Evolutionary conservation across 495 filamentous ascomycete genomes (phyloP), one percentile per base, ranked within the genome.

Genomic region (Articulospora tetracladia): DNA sequence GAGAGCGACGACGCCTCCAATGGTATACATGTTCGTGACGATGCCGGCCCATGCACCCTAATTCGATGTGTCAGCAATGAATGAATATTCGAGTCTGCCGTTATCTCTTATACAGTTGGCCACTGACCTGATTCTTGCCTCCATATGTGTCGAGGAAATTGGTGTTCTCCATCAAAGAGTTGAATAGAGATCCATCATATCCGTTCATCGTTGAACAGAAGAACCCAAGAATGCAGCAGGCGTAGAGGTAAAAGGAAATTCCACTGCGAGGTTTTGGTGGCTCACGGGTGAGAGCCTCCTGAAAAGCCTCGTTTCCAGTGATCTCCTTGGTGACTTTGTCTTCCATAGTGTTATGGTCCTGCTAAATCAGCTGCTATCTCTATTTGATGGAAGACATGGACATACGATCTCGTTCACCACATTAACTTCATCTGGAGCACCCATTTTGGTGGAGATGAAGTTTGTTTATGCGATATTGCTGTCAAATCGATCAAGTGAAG

Each of bases 111-210:
- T n/a, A n/a, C 24, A 34, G 52, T 4, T 55, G 50, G 51, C n/a
- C n/a, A n/a, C 39, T n/a, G 4, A 44, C 39, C 39, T 44, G 39
- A 19, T 44, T 44, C 39, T 44, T 44, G 8, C 39, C 39, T n/a
- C 39, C 39, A 44, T 44, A 44, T 44, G 39, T 44, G 7, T 44
- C 39, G 4, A 44, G 15, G 39, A 44, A 44, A 19, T 44, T 3
- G 3, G 10, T 44, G 39, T 44, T 44, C 17, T 44, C 7, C 39
- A 44, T 44, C 1, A 68, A 57, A 22, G 59, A 59, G 60, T 63
- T 63, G 66, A 68, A 66, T n/a, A 83, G 65, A 2, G 80, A 80
- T 19, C 76, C 76, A 69, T 83, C 80, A 53, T 79, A 83, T 27
- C 80, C 80, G 58, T 81, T 83, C 58, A 78, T 74, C 47, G 64